Percentiles rank a stretch among this genome's conserved stretches.
Evolutionary conservation across 2,329 filamentous ascomycete genomes (phyloP).

Genomic region (Colletotrichum cereale): DNA sequence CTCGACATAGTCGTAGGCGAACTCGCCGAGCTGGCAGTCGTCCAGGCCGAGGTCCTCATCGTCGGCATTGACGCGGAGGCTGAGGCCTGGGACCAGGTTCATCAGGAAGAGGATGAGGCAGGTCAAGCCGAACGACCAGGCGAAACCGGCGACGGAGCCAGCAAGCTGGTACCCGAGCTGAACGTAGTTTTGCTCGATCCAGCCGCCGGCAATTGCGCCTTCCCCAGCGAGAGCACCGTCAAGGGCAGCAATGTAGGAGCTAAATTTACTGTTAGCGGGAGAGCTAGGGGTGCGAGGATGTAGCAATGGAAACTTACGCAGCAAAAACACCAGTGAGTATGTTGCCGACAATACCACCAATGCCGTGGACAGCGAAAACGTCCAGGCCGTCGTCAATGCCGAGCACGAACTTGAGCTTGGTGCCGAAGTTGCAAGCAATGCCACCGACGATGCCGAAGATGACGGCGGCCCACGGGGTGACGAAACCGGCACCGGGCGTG

Average conservation of each 20-base stretch:
- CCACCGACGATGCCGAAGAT: slow-evolving; percentile 71
- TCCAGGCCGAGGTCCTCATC: slow-evolving; percentile 79
- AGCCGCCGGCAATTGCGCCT: slow-evolving; percentile 68
- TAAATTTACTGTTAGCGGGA: slow-evolving; percentile 43
- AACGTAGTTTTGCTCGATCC: slow-evolving; percentile 78
- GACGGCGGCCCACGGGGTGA: slow-evolving; percentile 74
- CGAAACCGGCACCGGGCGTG: slow-evolving; percentile 88
- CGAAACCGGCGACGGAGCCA: slow-evolving; percentile 73
- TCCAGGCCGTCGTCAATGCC: slow-evolving; percentile 90
- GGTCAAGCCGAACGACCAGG: slow-evolving; percentile 76
- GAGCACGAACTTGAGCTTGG: slow-evolving; percentile 82
- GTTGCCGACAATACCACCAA: slow-evolving; percentile 86
- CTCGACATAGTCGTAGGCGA: slow-evolving; percentile 88
- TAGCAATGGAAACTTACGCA: slow-evolving; percentile 60
- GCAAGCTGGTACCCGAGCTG: slow-evolving; percentile 80
- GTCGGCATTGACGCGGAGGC: slow-evolving; percentile 74
- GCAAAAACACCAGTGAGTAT: slow-evolving; percentile 83
- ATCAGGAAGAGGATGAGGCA: slow-evolving; percentile 78
- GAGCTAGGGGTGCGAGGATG: slow-evolving; percentile 24
- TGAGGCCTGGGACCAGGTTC: slow-evolving; percentile 78
- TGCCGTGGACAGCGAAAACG: slow-evolving; percentile 89
- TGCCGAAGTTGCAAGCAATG: slow-evolving; percentile 84
- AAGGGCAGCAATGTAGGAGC: slow-evolving; percentile 78
- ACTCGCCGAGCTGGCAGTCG: slow-evolving; percentile 83
- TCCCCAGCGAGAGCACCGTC: slow-evolving; percentile 68